phyloP scores from a whole-genome alignment of 352 stramenopile species.

The Thalassiosira exigua region DNA sequence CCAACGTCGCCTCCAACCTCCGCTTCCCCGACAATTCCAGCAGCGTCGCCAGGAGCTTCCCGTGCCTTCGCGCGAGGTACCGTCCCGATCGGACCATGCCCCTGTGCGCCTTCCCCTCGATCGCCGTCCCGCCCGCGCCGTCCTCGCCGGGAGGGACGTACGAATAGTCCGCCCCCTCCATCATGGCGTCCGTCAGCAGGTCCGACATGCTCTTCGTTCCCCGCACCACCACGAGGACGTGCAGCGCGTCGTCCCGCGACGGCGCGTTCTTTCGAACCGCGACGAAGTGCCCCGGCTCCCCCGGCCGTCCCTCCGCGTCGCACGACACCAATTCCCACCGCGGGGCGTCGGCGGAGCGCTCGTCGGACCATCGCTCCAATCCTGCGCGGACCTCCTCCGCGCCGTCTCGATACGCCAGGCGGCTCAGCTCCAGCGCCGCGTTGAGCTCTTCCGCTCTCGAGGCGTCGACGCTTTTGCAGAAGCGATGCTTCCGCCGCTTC shows the following conservation, averaged over 20 bases:
- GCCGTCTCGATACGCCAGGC: constrained; percentile 71
- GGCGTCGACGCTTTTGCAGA: constrained; percentile 58
- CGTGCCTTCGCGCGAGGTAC: constrained; percentile 69
- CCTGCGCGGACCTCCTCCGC: constrained; percentile 67
- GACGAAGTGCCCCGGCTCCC: constrained; percentile 75
- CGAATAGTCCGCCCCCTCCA: constrained; percentile 68
- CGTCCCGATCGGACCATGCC: constrained; percentile 71
- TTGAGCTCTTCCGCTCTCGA: constrained; percentile 72
- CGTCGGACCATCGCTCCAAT: constrained; percentile 37
- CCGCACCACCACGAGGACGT: constrained; percentile 76
- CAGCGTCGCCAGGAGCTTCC: constrained; percentile 62
- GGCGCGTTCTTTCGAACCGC: constrained; percentile 71
- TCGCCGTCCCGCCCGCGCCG: constrained; percentile 4
- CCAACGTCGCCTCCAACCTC: constrained; percentile 75
- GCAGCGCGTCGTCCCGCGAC: constrained; percentile 50
- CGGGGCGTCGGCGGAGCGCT: background rate
- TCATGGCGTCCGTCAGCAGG: constrained; percentile 78
- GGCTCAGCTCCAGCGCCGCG: constrained; percentile 64
- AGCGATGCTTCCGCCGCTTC: constrained; percentile 76
- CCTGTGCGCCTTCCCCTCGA: constrained; percentile 70
- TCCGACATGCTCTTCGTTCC: constrained; percentile 80
- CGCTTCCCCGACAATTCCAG: constrained; percentile 66
- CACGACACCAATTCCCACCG: constrained; percentile 72
- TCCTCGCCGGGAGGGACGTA: constrained; percentile 19
- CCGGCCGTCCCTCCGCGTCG: constrained; percentile 64